These are phyloP conservation scores for Apiospora sp. DNA, from an alignment of 2,329 filamentous ascomycete species.

Conservation along the genomic window DNA sequence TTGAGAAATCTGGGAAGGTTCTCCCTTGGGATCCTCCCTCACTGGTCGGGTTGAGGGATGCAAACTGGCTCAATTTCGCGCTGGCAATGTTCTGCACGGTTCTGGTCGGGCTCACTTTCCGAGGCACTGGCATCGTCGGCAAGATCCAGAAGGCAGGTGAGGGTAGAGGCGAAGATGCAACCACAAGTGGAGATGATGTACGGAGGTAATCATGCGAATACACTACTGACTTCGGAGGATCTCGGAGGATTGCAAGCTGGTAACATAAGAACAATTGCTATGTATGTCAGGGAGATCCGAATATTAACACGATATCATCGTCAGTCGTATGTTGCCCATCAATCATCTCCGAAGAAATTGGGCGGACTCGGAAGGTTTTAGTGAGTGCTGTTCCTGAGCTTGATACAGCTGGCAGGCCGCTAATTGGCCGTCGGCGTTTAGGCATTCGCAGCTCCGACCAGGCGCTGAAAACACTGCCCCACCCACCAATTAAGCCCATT, in stretches of 20 bases:
- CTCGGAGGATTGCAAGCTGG: conserved; percentile 44
- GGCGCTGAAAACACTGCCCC: background rate
- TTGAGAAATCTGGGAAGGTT: conserved; percentile 54
- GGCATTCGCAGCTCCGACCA: background rate
- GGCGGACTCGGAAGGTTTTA: background rate
- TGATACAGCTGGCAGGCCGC: background rate
- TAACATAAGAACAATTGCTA: conserved; percentile 46
- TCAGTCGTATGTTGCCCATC: too few relatives aligned
- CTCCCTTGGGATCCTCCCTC: conserved; percentile 54
- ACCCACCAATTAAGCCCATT: background rate
- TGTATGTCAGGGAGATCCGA: conserved; percentile 31
- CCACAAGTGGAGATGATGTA: conserved; percentile 28
- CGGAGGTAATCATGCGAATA: conserved; percentile 69
- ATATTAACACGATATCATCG: background rate
- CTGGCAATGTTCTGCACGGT: conserved; percentile 52
- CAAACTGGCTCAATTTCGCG: conserved; percentile 60
- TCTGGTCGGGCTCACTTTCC: conserved; percentile 57
- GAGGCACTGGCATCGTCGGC: conserved; percentile 61
- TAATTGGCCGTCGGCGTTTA: background rate
- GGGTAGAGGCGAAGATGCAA: conserved; percentile 30
- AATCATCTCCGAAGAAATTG: too few relatives aligned
- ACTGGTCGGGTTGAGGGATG: conserved; percentile 57
- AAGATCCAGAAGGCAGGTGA: conserved; percentile 40
- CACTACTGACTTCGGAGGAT: conserved; percentile 65
- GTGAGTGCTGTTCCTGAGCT: conserved; percentile 38